Conservation (phyloP, 495 filamentous ascomycete genomes). For the Podospora comata region DNA sequence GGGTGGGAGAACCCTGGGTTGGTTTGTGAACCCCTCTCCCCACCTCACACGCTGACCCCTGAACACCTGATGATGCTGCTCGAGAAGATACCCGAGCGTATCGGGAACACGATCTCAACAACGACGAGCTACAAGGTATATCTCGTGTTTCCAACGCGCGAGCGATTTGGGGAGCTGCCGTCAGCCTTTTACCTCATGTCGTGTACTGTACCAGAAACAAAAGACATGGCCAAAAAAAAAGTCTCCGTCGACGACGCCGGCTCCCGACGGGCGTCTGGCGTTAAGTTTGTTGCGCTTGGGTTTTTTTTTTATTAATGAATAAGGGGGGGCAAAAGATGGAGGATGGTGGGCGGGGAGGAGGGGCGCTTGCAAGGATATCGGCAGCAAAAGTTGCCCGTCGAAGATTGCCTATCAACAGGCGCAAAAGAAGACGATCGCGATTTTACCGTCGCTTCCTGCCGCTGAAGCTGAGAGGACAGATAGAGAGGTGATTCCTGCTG, state of each 20-base stretch:
- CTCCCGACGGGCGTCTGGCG: background rate
- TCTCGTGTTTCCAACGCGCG: background rate
- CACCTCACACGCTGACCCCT: background rate
- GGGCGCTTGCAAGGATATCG: conserved; percentile 9
- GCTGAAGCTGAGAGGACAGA: background rate
- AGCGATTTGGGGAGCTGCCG: background rate
- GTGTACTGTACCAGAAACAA: background rate
- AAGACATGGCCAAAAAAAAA: background rate
- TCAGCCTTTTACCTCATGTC: background rate
- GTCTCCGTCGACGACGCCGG: background rate
- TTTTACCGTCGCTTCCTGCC: conserved; percentile 2
- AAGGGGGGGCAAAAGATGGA: background rate
- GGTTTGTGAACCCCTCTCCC: background rate
- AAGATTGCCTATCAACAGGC: conserved; percentile 7
- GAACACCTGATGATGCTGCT: background rate
- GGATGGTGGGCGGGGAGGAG: background rate
- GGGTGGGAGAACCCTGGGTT: background rate
- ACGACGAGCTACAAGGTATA: background rate
- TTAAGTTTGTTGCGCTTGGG: background rate
- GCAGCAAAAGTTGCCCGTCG: background rate
- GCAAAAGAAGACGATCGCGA: background rate
- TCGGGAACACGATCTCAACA: background rate
- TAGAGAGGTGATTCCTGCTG: background rate
- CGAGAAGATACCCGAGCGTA: too few species aligned
- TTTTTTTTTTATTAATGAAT: too few species aligned